Evolutionary conservation across 2,329 filamentous ascomycete species (phyloP).

Genomic region (Dactylonectria estremocensis): DNA sequence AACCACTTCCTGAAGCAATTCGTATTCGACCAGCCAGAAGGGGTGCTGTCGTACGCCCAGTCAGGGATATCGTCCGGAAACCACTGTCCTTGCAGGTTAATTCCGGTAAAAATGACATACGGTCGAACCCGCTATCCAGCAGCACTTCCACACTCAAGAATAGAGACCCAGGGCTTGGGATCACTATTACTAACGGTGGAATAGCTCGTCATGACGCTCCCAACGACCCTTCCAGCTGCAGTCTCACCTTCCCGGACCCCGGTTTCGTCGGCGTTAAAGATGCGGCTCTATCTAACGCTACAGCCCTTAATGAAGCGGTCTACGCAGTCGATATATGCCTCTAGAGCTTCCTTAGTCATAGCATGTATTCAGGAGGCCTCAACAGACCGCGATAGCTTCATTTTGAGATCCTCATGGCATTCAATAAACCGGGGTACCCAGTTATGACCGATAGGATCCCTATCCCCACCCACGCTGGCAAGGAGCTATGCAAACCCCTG

Average conservation of each 20-base stretch:
- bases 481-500: not conserved
- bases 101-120: too few relatives aligned
- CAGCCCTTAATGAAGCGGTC: too few relatives aligned
- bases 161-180: too few relatives aligned
- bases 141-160: too few relatives aligned
- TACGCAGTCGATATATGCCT: too few relatives aligned
- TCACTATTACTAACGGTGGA: not conserved
- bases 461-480: not conserved
- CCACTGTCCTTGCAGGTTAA: too few relatives aligned
- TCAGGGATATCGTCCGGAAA: too few relatives aligned
- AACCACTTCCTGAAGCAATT: too few relatives aligned
- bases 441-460: too few relatives aligned
- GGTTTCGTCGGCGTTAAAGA: slow-evolving; percentile 1
- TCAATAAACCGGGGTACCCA: slow-evolving; percentile 11
- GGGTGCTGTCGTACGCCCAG: too few relatives aligned
- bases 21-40: too few relatives aligned
- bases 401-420: slow-evolving; percentile 5
- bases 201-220: not conserved
- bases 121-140: too few relatives aligned
- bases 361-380: not conserved
- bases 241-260: not conserved
- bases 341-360: not conserved
- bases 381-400: slow-evolving; percentile 1
- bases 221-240: not conserved
- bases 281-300: not conserved